Evolutionary conservation across 208 protist genomes (phyloP).

Genomic region (Leishmania braziliensis): DNA sequence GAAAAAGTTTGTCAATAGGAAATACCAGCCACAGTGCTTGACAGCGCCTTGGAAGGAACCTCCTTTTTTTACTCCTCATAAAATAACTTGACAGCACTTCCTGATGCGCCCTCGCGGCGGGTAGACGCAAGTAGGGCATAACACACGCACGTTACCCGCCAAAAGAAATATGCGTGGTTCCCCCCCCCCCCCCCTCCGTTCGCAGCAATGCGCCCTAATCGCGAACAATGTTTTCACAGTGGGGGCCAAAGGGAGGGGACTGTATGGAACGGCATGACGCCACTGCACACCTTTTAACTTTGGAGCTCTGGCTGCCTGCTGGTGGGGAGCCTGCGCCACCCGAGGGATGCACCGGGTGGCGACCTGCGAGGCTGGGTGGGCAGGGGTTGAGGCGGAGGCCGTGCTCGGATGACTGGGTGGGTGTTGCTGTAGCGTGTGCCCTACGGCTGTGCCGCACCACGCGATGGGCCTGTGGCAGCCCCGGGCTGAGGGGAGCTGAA

Average conservation of each 20-base stretch:
- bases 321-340: neutral
- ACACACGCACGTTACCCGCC: neutral
- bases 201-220: neutral
- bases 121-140: too few species aligned
- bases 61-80: neutral
- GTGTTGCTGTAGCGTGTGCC: neutral
- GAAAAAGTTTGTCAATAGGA: neutral
- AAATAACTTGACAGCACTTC: neutral
- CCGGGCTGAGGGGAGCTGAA: neutral
- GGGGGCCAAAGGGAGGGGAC: neutral
- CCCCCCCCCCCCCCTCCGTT: neutral
- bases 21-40: neutral
- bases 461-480: neutral
- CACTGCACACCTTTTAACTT: too few species aligned
- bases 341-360: neutral
- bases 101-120: too few species aligned
- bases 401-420: neutral
- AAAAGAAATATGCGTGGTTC: neutral
- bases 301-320: neutral
- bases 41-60: neutral
- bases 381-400: neutral
- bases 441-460: neutral
- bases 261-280: too few species aligned
- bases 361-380: neutral
- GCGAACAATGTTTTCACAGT: neutral